Percentiles rank a stretch among this genome's conserved stretches.
These are phyloP conservation scores for Metschnikowia sp. DNA, from an alignment of 805 yeast genomes.

Conservation along the genomic window DNA sequence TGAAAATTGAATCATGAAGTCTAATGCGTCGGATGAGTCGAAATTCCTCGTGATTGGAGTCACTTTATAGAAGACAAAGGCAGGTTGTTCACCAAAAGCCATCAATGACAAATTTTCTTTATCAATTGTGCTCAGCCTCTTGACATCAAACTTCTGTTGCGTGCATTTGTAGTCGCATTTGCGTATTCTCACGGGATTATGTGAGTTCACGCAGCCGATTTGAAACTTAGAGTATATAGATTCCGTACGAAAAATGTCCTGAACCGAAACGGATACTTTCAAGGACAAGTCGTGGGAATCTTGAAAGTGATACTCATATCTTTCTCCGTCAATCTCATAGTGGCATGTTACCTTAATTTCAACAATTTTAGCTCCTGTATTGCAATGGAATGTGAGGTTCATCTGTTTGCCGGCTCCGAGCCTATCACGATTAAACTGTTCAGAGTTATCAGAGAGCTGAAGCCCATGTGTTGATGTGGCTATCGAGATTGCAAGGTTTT, in stretches of 20 bases:
- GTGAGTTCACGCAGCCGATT: constrained; percentile 53
- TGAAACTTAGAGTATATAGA: constrained; percentile 65
- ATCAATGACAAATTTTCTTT: constrained; percentile 31
- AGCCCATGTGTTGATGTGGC: constrained; percentile 19
- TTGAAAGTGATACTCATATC: constrained; percentile 21
- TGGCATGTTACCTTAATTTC: constrained; percentile 20
- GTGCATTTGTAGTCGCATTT: constrained; percentile 38
- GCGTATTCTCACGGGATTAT: constrained; percentile 52
- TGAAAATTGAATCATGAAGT: constrained; percentile 44
- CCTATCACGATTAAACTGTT: neutral
- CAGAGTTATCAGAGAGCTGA: constrained; percentile 3
- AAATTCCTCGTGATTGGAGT: constrained; percentile 20
- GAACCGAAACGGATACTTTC: constrained; percentile 71
- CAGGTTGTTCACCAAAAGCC: constrained; percentile 70
- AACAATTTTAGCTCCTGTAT: constrained; percentile 26
- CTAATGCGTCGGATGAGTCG: constrained; percentile 33
- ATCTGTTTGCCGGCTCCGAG: neutral
- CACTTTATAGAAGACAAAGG: constrained; percentile 58
- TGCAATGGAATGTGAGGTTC: constrained; percentile 29
- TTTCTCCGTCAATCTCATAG: constrained; percentile 20
- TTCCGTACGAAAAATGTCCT: constrained; percentile 63
- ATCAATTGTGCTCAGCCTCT: constrained; percentile 16
- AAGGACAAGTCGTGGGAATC: constrained; percentile 51
- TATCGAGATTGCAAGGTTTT: constrained; percentile 4
- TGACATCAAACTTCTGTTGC: constrained; percentile 24